Evolutionary conservation across 768 basidiomycete species (phyloP), one percentile per base, ranked within the genome.

Genomic region (Heimioporus sp.): DNA sequence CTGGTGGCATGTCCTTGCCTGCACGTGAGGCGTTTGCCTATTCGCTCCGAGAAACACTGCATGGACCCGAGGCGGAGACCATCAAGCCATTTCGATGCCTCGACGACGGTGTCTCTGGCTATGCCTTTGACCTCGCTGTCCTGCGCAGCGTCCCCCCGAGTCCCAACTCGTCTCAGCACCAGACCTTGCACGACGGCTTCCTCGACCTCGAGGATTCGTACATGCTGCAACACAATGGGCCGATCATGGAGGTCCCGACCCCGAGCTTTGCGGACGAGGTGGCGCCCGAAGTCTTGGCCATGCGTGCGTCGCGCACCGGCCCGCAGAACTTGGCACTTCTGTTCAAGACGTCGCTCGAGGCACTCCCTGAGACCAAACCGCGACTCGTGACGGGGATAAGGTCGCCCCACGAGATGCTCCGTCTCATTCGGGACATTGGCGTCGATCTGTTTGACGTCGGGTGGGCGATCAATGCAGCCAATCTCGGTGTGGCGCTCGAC

Each of bases 331-430:
- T 79, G 5, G 47, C 64, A 5, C 66, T 75, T 0, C 68, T 92
- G 28, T 59, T 92, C 12, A 68, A 72, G 32, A 70, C 84, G 2
- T 94, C 92, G 11, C 77, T 94, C 10, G 51, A 43, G 0, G 59
- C 75, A 0, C 75, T 92, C 2, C 75, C 86, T 0, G 19, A 59
- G 2, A 41, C 58, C 9, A 93, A 93, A 67, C 78, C 77, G 2
- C 86, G 92, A 21, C 60, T 91, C 13, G 76, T 81, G 28, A 82
- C 82, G 35, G 76, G 76, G 1, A 63, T 75, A 0, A 57, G 62
- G 4, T 82, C 84, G 0, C 92, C 92, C 2, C 92, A 92, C 52
- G 87, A 90, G 48, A 80, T 92, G 13, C 81, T 94, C 4, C 69
- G 68, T 10, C 77, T 92, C 24, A 75, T 93, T 30, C 68, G 71